phyloP scores from a whole-genome alignment of 768 basidiomycete species.

The Amanita fuliginea region DNA sequence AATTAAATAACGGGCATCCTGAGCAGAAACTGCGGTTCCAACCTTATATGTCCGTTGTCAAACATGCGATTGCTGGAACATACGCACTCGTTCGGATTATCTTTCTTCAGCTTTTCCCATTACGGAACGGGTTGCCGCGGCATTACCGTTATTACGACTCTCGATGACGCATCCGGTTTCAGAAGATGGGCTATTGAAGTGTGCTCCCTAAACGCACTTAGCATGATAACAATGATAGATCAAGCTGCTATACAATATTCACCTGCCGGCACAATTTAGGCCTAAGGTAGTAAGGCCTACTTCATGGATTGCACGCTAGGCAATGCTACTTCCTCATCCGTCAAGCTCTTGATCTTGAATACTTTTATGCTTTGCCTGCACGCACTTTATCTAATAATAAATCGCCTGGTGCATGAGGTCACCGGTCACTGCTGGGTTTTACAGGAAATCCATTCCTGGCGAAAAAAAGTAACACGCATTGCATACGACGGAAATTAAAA shows the following conservation, averaged over 20 bases:
- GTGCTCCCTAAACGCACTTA: constrained; percentile 24
- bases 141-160: too few species aligned
- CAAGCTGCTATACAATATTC: neutral
- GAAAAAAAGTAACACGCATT: constrained; percentile 9
- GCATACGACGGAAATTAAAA: constrained; percentile 6
- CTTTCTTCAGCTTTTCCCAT: constrained; percentile 69
- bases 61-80: too few species aligned
- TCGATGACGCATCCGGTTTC: too few species aligned
- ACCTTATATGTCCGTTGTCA: constrained; percentile 4
- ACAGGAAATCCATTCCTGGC: too few species aligned
- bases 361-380: constrained; percentile 53
- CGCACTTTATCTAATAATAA: too few species aligned
- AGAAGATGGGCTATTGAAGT: constrained; percentile 75
- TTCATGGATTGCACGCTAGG: constrained; percentile 85
- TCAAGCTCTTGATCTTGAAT: constrained; percentile 65
- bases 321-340: constrained; percentile 79
- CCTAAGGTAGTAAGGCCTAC: constrained; percentile 23
- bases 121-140: constrained; percentile 68
- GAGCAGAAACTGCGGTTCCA: constrained; percentile 63
- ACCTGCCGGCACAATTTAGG: constrained; percentile 35
- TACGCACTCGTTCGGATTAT: constrained; percentile 59
- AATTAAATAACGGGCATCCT: constrained; percentile 83
- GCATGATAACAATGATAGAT: neutral
- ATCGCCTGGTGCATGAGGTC: too few species aligned
- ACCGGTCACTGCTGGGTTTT: too few species aligned